Evolutionary conservation across 2,329 filamentous ascomycete genomes (phyloP), one percentile per base, ranked within the genome.

Genomic region (Dactylellina leptospora): DNA sequence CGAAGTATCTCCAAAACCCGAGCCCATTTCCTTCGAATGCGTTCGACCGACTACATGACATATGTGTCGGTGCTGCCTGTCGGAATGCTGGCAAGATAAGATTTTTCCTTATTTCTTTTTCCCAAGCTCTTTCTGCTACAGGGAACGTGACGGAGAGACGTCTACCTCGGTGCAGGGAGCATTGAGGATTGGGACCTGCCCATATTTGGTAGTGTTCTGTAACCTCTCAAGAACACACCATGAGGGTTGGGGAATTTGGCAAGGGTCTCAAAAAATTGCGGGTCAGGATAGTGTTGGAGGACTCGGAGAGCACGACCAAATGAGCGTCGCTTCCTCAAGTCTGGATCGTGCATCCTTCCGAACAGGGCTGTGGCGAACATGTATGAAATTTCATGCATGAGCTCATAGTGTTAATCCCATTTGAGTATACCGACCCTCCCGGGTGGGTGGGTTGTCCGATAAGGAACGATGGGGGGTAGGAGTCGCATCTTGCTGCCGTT

Each of bases 161-260:
- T 63, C 58, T 71, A 63, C 66, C 58, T 71, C 66, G 58, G 51
- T 71, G 66, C 66, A 63, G 50, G 66, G 56, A 20, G 61, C 25
- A 33, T 63, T 58, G 44, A 45, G 42, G 45, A 58, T 59, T 63
- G 58, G 44, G 36, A 71, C 66, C 66, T 71, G 66, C 66, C 66
- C 58, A n/a, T 62, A 71, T 71, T 54, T 59, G 51, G 58, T 48
- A 51, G 51, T 36, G 16, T 25, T 38, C 45, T 62, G 42, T 53
- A 53, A 44, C 53, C 56, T 55, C 50, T 56, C 53, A 40, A 40
- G 36, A 16, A 36, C 33, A 51, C 51, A 27, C 56, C 58, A 71
- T 55, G 50, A 45, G 58, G 42, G 56, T 40, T 58, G 58, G 58
- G 58, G 58, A 63, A 71, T 71, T 71, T 51, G 20, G 66, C 66